Evolutionary conservation across 495 filamentous ascomycete genomes (phyloP).

Genomic region (Saxispiralis lemnorum): DNA sequence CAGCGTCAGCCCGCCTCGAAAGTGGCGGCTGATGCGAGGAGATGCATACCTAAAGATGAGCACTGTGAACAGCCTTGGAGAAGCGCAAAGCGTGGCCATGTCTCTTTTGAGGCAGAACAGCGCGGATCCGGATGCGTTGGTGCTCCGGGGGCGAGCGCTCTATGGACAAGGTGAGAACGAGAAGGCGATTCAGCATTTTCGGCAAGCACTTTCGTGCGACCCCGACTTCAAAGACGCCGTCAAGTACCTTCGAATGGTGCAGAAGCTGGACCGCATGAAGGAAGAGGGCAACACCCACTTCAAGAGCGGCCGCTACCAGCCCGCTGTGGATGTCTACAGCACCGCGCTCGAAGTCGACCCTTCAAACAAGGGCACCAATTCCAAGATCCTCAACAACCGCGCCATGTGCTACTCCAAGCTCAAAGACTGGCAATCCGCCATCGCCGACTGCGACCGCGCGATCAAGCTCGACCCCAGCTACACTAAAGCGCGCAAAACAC

Average conservation of each 20-base stretch:
- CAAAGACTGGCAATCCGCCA: conserved; percentile 65
- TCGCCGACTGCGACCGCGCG: conserved; percentile 75
- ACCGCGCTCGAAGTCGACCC: conserved; percentile 79
- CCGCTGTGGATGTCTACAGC: conserved; percentile 67
- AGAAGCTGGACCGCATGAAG: conserved; percentile 85
- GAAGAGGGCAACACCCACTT: conserved; percentile 81
- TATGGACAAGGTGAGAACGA: conserved; percentile 89
- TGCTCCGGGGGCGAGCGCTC: conserved; percentile 70
- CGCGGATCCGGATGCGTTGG: conserved; percentile 82
- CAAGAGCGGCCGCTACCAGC: conserved; percentile 62
- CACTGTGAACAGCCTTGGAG: conserved; percentile 69
- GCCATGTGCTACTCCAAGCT: conserved; percentile 61
- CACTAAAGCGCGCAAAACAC: conserved; percentile 78
- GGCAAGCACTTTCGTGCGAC: conserved; percentile 75
- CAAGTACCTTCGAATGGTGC: conserved; percentile 66
- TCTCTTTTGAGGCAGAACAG: conserved; percentile 64
- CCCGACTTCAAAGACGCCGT: conserved; percentile 77
- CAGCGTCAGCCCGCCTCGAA: conserved; percentile 60
- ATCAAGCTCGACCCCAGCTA: conserved; percentile 69
- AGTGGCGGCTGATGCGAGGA: conserved; percentile 82
- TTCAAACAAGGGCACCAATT: conserved; percentile 76
- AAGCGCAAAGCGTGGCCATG: conserved; percentile 86
- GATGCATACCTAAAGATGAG: conserved; percentile 93
- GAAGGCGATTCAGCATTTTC: conserved; percentile 83
- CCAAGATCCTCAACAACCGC: conserved; percentile 84